Percentiles rank a stretch among this genome's conserved stretches.
Conservation (phyloP, 768 basidiomycete genomes). For the Neoboletus subvelutipes region DNA sequence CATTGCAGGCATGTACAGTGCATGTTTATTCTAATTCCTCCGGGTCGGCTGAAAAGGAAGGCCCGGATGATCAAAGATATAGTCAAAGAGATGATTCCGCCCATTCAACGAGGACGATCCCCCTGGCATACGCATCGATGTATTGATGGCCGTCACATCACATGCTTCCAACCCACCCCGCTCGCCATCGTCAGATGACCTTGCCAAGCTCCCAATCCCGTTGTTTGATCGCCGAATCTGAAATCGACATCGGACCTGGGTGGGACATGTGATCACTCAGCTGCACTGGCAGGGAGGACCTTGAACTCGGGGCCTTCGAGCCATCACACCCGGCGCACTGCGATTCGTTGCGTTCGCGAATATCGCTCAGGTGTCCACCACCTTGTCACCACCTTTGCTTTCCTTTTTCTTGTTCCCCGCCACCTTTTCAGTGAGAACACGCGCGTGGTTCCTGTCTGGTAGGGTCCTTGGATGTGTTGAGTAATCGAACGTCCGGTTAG, state of each 20-base stretch:
- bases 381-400: not conserved
- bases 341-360: not conserved
- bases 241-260: conserved; percentile 1
- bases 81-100: conserved; percentile 1
- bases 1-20: no score
- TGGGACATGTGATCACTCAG: not conserved
- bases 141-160: not conserved
- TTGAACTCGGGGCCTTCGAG: not conserved
- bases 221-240: conserved; percentile 5
- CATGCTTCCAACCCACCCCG: not conserved
- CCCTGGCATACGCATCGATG: not conserved
- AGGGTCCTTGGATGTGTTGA: not conserved
- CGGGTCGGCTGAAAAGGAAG: not conserved
- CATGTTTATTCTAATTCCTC: conserved; percentile 1
- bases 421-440: not conserved
- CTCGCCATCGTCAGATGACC: not conserved
- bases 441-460: not conserved
- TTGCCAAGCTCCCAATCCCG: not conserved
- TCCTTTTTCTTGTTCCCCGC: not conserved
- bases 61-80: conserved; percentile 1
- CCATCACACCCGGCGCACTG: not conserved
- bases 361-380: conserved; percentile 2
- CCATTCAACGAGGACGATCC: not conserved
- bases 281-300: not conserved
- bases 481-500: not conserved